A percentile compares a stretch with the other conserved stretches of the same genome.
These are phyloP conservation scores for Gastrodia elata DNA, from an alignment of 106 monocot species.

Conservation along the genomic window DNA sequence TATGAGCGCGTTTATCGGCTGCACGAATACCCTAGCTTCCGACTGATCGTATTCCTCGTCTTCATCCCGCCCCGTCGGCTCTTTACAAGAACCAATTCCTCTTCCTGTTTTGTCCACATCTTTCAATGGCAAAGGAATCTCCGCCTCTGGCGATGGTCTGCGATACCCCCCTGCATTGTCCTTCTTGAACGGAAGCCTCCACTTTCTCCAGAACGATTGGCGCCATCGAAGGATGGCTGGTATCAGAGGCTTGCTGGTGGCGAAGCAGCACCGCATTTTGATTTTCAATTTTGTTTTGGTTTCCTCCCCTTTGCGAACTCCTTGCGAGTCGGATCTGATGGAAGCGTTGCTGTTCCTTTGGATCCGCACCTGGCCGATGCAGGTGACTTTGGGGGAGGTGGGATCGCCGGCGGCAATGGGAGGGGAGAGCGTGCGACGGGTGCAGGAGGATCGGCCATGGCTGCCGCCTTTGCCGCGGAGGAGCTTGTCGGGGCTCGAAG, in stretches of 20 bases:
- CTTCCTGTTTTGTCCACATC: background rate
- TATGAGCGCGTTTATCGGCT: constrained; percentile 83
- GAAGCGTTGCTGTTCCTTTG: constrained; percentile 22
- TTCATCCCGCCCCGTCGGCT: background rate
- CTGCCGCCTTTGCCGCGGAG: constrained; percentile 24
- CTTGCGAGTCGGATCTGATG: background rate
- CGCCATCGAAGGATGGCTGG: background rate
- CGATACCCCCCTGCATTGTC: background rate
- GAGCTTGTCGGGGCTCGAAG: constrained; percentile 58
- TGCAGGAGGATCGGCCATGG: too few species aligned
- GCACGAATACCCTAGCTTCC: constrained; percentile 30
- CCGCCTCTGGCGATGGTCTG: background rate
- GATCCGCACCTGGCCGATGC: constrained; percentile 87
- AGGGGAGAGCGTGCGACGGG: background rate
- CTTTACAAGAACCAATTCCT: background rate
- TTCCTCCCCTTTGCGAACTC: background rate
- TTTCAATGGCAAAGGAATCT: background rate
- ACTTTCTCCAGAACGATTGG: constrained; percentile 5
- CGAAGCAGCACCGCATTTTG: constrained; percentile 1
- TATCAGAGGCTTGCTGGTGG: background rate
- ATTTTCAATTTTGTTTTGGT: background rate
- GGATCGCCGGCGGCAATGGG: constrained; percentile 31
- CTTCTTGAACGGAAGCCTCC: constrained; percentile 13
- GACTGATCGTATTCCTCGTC: constrained; percentile 20
- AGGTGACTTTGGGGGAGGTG: constrained; percentile 84